Base-by-base conservation (phyloP, 768 basidiomycete genomes). In the Trametes punicea region DNA sequence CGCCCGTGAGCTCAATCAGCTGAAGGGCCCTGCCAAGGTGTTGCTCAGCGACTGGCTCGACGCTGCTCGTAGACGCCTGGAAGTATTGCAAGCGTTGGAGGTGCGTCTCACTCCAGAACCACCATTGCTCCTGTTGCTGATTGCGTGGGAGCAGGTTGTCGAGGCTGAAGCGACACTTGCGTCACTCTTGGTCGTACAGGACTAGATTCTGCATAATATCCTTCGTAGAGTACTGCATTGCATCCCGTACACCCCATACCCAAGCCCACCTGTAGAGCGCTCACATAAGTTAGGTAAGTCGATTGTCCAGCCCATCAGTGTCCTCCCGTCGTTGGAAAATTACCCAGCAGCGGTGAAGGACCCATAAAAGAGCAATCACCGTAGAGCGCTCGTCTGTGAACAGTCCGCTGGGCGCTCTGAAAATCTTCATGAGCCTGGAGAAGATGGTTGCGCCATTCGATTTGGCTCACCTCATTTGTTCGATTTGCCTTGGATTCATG, bases 11-110 rank as follows among this genome's bases (percentile, higher is more conserved):
- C 76, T 98, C 26, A 99, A 98, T 70, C 89, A 93, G 71, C 74
- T 99, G 51, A 82, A 78, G 30, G 96, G 95, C 2, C 83, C 88
- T 56, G 88, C 88, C 15, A 88, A 85, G 71, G 68, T 79, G 49
- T 67, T 96, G 40, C 64, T 90, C 49, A 73, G 77, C 31, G 96
- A 98, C 72, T 99, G 96, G 97, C 74, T 99, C 36, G 84, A 85
- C 63, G 93, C 92, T 64, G 94, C 93, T 9, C 78, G 96, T 61
- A 77, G 81, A 67, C 80, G 94, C 68, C 70, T 99, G 58, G 93
- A 97, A 73, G 93, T 97, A 29, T 79, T 90, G 69, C 96, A 98
- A 71, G 91, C 93, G 38, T 70, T 99, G 62, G 88, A 95, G 77
- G 92, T 91, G 63, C 42, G 42, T 26, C 21, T 11, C 1, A 53